These are phyloP conservation scores for Cryptococcus sp. DNA, from an alignment of 1,284 basidiomycete species.

Conservation along the genomic window DNA sequence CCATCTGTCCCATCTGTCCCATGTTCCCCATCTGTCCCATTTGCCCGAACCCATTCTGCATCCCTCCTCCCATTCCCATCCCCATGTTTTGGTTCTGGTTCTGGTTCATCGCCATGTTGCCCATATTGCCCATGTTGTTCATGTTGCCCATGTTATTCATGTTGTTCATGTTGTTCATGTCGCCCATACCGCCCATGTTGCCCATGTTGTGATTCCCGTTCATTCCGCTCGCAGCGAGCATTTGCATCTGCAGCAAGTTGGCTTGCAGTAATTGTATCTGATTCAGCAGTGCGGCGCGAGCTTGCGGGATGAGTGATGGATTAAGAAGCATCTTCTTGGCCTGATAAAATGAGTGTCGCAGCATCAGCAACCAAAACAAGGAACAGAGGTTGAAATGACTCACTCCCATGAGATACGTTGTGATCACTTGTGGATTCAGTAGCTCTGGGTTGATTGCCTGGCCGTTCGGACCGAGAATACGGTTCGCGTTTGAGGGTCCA, in stretches of 20 bases:
- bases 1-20: constrained; percentile 10
- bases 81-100: background rate
- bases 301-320: constrained; percentile 6
- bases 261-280: constrained; percentile 43
- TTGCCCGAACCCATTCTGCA: constrained; percentile 18
- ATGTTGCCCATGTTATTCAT: constrained; percentile 7
- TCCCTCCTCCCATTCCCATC: constrained; percentile 7
- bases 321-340: constrained; percentile 39
- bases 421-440: constrained; percentile 35
- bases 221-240: constrained; percentile 32
- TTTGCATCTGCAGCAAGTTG: constrained; percentile 47
- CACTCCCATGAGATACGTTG: constrained; percentile 33
- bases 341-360: constrained; percentile 9
- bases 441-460: constrained; percentile 24
- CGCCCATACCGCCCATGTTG: constrained; percentile 4
- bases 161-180: background rate
- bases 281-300: constrained; percentile 24
- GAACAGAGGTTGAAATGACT: constrained; percentile 1
- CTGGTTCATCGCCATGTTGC: constrained; percentile 5
- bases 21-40: constrained; percentile 25
- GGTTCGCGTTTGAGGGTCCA: constrained; percentile 15
- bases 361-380: too few relatives aligned
- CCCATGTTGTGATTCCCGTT: constrained; percentile 17
- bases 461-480: constrained; percentile 16
- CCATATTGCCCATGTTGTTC: constrained; percentile 12